Evolutionary conservation across 2,329 filamentous ascomycete species (phyloP), one percentile per base, ranked within the genome.

Genomic region (Microsporum ferrugineum): DNA sequence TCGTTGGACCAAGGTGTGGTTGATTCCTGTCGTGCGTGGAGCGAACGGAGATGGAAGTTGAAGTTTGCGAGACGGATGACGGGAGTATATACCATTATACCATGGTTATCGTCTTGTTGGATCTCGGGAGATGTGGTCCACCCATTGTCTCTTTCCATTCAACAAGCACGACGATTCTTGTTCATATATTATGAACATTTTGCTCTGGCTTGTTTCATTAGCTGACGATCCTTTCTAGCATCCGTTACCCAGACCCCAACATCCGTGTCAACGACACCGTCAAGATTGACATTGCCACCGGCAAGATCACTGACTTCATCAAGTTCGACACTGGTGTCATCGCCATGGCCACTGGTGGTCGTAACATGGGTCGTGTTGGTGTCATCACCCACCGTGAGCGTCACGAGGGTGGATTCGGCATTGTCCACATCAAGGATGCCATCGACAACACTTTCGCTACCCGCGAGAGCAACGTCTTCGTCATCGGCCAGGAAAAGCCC

Each of bases 191-290:
- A 62, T 17, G 57, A 39, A 27, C 14, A 29, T 41, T 17, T 29
- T 34, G 47, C 51, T 34, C 45, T 53, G 59, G n/a, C 31, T 51
- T 29, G 5, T 59, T 29, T 62, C 63, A 68, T 65, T 68, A 73
- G 72, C 76, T 77, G 71, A 78, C 70, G 63, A 17, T 12, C 27
- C 57, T 63, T 27, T 69, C 72, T 78, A 99, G 94, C 79, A 96
- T 99, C 84, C 94, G 94, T 76, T 99, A 96, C 88, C 94, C 94
- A 71, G 94, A 99, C 81, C 94, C 94, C 67, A 77, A 86, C 71
- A 95, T 99, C 87, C 96, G 95, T 87, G 94, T 99, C 84, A 97
- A 99, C 85, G 94, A 99, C 84, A 97, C 94, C 64, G 91, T 99
- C 82, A 99, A 99, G 90, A 92, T 99, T 73, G 89, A 99, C 76